These are phyloP conservation scores for Pisolithus sp. DNA, from an alignment of 768 basidiomycete genomes.

Conservation along the genomic window DNA sequence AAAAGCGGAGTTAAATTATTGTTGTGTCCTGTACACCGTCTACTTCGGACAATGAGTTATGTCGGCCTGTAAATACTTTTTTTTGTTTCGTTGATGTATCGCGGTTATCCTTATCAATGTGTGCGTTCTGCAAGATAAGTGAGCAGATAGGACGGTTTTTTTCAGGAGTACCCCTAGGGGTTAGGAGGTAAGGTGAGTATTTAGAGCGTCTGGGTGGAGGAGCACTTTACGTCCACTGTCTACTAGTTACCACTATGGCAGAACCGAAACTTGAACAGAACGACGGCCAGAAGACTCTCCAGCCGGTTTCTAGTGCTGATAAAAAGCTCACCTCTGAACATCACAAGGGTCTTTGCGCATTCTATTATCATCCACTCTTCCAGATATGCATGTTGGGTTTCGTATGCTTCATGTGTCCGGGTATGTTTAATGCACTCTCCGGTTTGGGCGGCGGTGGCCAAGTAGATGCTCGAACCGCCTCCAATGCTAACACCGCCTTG, in stretches of 20 bases:
- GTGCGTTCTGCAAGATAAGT: neutral
- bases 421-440: constrained; percentile 74
- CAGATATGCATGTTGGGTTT: constrained; percentile 57
- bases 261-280: neutral
- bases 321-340: constrained; percentile 34
- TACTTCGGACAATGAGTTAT: neutral
- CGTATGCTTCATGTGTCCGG: constrained; percentile 54
- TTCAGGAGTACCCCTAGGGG: neutral
- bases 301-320: neutral
- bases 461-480: constrained; percentile 55
- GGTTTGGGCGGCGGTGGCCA: constrained; percentile 79
- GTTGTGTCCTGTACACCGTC: neutral
- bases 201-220: neutral
- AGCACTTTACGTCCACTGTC: neutral
- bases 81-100: neutral
- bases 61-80: constrained; percentile 6
- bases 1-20: constrained; percentile 21
- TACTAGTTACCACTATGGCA: neutral
- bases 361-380: constrained; percentile 49
- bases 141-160: neutral
- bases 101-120: neutral
- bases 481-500: constrained; percentile 64
- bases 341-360: constrained; percentile 44
- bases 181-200: neutral
- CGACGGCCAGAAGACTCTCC: neutral